These are phyloP conservation scores for Ogataea corticis DNA, from an alignment of 805 yeast species.

Conservation along the genomic window DNA sequence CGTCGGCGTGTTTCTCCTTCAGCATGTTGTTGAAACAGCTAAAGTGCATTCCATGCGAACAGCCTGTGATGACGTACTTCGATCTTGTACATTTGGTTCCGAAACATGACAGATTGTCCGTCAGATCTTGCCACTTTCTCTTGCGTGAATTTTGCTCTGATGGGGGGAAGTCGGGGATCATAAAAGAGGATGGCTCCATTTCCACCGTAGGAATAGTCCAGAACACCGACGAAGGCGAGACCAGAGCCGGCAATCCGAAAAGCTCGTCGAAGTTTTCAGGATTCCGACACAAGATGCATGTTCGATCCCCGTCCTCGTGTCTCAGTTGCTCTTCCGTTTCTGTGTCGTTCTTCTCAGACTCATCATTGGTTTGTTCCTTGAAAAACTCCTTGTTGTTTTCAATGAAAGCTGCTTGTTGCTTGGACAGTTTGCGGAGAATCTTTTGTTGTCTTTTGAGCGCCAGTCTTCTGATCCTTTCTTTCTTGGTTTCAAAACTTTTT, in stretches of 20 bases:
- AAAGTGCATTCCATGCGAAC: constrained; percentile 56
- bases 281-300: constrained; percentile 63
- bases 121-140: constrained; percentile 23
- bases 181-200: constrained; percentile 29
- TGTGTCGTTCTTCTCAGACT: constrained; percentile 2
- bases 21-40: constrained; percentile 41
- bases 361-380: constrained; percentile 13
- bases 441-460: constrained; percentile 64
- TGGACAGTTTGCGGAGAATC: constrained; percentile 61
- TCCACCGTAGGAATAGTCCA: constrained; percentile 46
- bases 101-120: constrained; percentile 30
- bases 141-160: constrained; percentile 9
- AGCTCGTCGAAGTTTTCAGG: constrained; percentile 44
- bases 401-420: constrained; percentile 47
- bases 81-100: constrained; percentile 29
- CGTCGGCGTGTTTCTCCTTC: constrained; percentile 19
- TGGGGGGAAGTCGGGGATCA: constrained; percentile 23
- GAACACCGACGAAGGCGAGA: constrained; percentile 46
- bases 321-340: constrained; percentile 24
- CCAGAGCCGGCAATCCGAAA: constrained; percentile 60
- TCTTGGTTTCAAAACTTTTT: constrained; percentile 49
- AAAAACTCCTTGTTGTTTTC: constrained; percentile 37
- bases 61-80: constrained; percentile 41
- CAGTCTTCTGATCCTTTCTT: constrained; percentile 54
- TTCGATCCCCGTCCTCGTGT: constrained; percentile 25